phyloP scores from a whole-genome alignment of 2,329 filamentous ascomycete genomes.

The Fusarium tupiense region DNA sequence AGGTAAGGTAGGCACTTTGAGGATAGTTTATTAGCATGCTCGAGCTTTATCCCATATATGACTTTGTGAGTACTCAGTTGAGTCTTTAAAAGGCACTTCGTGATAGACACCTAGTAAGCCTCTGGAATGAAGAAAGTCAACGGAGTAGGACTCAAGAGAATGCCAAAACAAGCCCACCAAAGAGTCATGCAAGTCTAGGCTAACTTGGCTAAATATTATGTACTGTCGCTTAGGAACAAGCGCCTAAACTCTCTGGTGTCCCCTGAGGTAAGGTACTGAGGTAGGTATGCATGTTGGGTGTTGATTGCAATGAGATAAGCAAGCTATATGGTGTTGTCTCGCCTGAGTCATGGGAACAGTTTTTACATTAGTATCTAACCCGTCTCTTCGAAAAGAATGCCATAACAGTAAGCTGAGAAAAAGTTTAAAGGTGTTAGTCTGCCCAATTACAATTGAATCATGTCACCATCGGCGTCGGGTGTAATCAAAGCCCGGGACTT shows the following conservation, averaged over 20 bases:
- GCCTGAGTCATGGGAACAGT: conserved; percentile 8
- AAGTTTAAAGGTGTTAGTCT: neutral
- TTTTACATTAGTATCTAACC: neutral
- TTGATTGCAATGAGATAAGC: conserved; percentile 12
- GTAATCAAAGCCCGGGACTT: conserved; percentile 4
- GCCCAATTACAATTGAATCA: conserved; percentile 6
- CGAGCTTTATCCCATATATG: neutral
- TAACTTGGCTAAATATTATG: neutral
- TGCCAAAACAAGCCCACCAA: neutral
- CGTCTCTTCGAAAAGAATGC: neutral
- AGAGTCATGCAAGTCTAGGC: neutral
- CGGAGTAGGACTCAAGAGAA: neutral
- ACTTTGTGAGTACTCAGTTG: neutral
- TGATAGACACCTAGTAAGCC: neutral
- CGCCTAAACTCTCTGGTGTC: neutral
- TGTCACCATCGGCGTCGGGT: conserved; percentile 15
- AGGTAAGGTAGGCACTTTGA: neutral
- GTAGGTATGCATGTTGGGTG: neutral
- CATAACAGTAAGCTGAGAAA: neutral
- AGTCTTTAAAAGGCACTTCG: neutral
- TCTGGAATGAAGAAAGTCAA: neutral
- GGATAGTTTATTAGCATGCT: neutral
- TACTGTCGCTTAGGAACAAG: neutral
- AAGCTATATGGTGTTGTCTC: neutral
- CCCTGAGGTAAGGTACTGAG: neutral